Evolutionary conservation across 208 protist species (phyloP).

Genomic region (Borovskyia barvae): DNA sequence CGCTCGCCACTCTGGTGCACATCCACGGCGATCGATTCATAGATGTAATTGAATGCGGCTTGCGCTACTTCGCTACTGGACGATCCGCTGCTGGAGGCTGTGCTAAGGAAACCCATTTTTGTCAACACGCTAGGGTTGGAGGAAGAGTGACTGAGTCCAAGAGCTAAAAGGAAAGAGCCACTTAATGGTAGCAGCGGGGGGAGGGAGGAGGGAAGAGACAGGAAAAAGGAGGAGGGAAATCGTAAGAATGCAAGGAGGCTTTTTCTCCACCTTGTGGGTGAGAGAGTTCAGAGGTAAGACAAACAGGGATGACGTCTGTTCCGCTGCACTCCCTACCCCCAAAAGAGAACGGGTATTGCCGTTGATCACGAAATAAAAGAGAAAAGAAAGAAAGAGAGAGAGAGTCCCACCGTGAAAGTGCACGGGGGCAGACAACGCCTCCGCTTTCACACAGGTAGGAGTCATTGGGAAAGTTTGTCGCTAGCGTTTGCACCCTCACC

Average conservation of each 20-base stretch:
- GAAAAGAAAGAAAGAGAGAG: not conserved
- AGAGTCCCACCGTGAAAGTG: not conserved
- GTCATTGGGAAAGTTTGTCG: too few species aligned
- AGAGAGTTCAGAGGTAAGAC: too few species aligned
- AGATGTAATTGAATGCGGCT: slow-evolving; percentile 39
- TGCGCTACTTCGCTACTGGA: slow-evolving; percentile 6
- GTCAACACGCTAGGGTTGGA: not conserved
- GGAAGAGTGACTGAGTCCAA: not conserved
- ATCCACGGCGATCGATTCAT: slow-evolving; percentile 3
- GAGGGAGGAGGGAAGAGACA: too few species aligned
- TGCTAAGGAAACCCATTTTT: slow-evolving; percentile 17
- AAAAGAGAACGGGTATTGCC: too few species aligned
- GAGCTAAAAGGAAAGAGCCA: not conserved
- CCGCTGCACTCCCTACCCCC: too few species aligned
- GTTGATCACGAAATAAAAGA: not conserved
- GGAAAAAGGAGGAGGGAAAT: not conserved
- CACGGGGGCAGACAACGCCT: too few species aligned
- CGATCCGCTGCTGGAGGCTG: slow-evolving; percentile 1
- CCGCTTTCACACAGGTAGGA: too few species aligned
- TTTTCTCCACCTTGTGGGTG: not conserved
- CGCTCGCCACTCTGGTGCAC: slow-evolving; percentile 13
- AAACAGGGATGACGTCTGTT: too few species aligned
- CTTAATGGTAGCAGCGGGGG: too few species aligned
- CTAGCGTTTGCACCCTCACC: too few species aligned
- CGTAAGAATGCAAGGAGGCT: not conserved